Evolutionary conservation across 2,329 filamentous ascomycete species (phyloP), one percentile per base, ranked within the genome.

Genomic region (Apiospora arundinis): DNA sequence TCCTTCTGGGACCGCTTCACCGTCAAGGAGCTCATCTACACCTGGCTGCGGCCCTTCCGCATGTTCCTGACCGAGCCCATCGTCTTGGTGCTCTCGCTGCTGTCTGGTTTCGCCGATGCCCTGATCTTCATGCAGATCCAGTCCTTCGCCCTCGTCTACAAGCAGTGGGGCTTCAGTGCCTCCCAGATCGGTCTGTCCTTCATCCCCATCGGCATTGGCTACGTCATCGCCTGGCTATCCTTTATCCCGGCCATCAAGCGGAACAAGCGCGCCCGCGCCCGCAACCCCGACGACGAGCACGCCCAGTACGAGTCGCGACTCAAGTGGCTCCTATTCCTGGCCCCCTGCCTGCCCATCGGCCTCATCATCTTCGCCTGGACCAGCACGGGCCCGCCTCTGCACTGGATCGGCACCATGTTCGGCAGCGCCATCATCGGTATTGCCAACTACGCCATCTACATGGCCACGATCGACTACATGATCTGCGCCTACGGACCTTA

Each of bases 381-480:
- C 5, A 90, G 89, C 0, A 86, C 74, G 0, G 78, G 78, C 1
- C 79, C 90, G 0, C 83, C 85, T 0, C 80, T 89, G 9, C 90
- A 87, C 74, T 92, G 91, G 90, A 90, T 91, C 45, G 89, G 85
- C 0, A 85, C 88, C 8, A 89, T 92, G 85, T 82, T 92, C 67
- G 91, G 90, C 75, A 85, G 87, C 1, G 82, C 83, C 12, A 82
- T 91, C 56, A 87, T 92, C 67, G 91, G 89, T 56, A 88, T 92
- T 52, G 90, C 90, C 69, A 92, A 92, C 76, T 88, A 86, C 74
- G 80, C 68, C 52, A 66, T 70, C 40, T 71, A 92, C 81, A 91
- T 91, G 86, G 89, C 90, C 28, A 91, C 89, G 2, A 91, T 92
- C 73, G 90, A 92, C 76, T 92, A 92, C 78, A 90, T 91, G 86